These are phyloP conservation scores for Dendrostoma leiphaemia DNA, from an alignment of 2,329 filamentous ascomycete species.

Conservation along the genomic window DNA sequence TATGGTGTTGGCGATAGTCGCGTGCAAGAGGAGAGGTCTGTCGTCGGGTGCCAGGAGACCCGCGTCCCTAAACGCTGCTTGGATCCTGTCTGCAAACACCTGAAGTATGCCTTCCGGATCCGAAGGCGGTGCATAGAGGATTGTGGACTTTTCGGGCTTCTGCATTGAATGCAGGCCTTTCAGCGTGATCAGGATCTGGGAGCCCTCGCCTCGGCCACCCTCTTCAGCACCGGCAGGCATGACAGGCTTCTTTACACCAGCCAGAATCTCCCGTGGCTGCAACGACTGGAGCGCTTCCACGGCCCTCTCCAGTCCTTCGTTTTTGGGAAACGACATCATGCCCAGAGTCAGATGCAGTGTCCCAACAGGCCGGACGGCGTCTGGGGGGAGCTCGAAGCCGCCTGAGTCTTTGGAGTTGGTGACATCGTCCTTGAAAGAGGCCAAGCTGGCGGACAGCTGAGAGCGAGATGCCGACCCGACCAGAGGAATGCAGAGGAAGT, in stretches of 20 bases:
- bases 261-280: conserved; percentile 38
- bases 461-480: conserved; percentile 57
- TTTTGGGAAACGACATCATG: conserved; percentile 69
- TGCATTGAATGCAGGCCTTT: conserved; percentile 63
- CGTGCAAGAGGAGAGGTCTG: conserved; percentile 72
- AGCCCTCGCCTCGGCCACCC: conserved; percentile 3
- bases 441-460: conserved; percentile 63
- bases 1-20: conserved; percentile 82
- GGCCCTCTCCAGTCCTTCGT: conserved; percentile 42
- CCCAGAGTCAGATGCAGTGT: conserved; percentile 86
- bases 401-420: conserved; percentile 32
- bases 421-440: conserved; percentile 60
- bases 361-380: conserved; percentile 72
- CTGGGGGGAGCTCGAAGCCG: conserved; percentile 54
- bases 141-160: conserved; percentile 48
- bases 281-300: conserved; percentile 37
- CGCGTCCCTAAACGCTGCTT: conserved; percentile 50
- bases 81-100: conserved; percentile 56
- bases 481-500: conserved; percentile 76
- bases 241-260: conserved; percentile 21
- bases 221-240: conserved; percentile 7
- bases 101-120: conserved; percentile 52
- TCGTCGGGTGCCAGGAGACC: conserved; percentile 57
- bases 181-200: conserved; percentile 43
- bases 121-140: conserved; percentile 63